phyloP scores from a whole-genome alignment of 768 basidiomycete genomes.

The Tylopilus vinaceipallidus region DNA sequence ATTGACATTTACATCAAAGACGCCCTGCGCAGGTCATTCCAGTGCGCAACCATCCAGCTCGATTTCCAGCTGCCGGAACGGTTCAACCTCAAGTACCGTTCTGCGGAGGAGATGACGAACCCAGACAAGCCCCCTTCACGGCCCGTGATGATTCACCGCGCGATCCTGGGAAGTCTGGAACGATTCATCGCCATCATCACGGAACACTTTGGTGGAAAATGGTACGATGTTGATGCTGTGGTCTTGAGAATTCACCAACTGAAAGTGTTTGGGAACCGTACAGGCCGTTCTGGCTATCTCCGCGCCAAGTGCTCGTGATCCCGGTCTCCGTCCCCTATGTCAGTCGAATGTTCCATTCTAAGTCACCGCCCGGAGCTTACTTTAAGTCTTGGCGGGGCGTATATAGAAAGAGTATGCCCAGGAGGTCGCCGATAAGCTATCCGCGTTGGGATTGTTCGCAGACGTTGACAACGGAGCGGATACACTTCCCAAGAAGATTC shows the following conservation, averaged over 20 bases:
- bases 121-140: slow-evolving; percentile 56
- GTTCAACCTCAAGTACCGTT: slow-evolving; percentile 91
- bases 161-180: slow-evolving; percentile 91
- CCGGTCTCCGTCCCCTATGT: slow-evolving; percentile 91
- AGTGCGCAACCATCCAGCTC: slow-evolving; percentile 98
- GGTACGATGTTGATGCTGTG: slow-evolving; percentile 46
- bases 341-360: slow-evolving; percentile 34
- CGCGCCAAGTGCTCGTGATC: slow-evolving; percentile 93
- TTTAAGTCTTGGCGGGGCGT: neutral
- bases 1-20: slow-evolving; percentile 97
- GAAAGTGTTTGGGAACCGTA: neutral
- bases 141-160: slow-evolving; percentile 98
- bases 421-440: slow-evolving; percentile 69
- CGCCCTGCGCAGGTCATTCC: slow-evolving; percentile 89
- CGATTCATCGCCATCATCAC: slow-evolving; percentile 96
- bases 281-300: slow-evolving; percentile 98
- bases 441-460: slow-evolving; percentile 71
- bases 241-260: neutral
- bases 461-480: slow-evolving; percentile 92
- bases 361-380: neutral
- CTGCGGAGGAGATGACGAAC: slow-evolving; percentile 57
- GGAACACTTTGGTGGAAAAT: slow-evolving; percentile 97
- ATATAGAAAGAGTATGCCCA: slow-evolving; percentile 85
- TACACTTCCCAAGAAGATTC: slow-evolving; percentile 94
- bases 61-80: slow-evolving; percentile 98